Conservation (phyloP, 2,329 filamentous ascomycete genomes). For the Aureobasidium subglaciale region DNA sequence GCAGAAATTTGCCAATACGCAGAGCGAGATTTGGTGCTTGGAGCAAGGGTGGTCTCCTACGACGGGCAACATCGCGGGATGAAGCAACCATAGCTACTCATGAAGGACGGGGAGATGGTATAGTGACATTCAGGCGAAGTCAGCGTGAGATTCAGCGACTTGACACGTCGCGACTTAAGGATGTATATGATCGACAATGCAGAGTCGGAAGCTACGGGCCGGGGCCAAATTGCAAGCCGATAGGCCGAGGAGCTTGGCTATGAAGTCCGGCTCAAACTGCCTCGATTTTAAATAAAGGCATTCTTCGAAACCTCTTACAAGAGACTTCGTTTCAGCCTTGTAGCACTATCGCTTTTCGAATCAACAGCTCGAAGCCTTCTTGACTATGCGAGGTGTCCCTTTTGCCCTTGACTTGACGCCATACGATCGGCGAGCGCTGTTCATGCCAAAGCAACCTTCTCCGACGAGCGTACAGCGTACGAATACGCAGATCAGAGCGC, state of each 20-base stretch:
- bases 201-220: background rate
- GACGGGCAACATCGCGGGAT: too few relatives aligned
- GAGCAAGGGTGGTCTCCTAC: background rate
- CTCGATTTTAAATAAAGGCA: background rate
- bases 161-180: background rate
- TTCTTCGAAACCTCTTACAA: background rate
- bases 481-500: background rate
- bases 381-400: background rate
- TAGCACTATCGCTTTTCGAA: background rate
- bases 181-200: background rate
- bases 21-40: background rate
- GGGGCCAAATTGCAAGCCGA: background rate
- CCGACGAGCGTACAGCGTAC: background rate
- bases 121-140: too few relatives aligned
- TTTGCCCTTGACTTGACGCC: background rate
- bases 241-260: background rate
- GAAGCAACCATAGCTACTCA: background rate
- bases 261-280: conserved; percentile 1
- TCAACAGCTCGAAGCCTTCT: conserved; percentile 2
- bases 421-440: background rate
- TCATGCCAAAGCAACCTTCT: background rate
- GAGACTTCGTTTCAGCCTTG: conserved; percentile 1
- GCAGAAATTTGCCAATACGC: conserved; percentile 11
- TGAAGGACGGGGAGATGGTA: too few relatives aligned
- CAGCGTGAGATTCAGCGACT: background rate